A percentile compares a stretch with the other conserved stretches of the same genome.
These are phyloP conservation scores for Talaromyces sp. DNA, from an alignment of 2,329 filamentous ascomycete species.

Conservation along the genomic window DNA sequence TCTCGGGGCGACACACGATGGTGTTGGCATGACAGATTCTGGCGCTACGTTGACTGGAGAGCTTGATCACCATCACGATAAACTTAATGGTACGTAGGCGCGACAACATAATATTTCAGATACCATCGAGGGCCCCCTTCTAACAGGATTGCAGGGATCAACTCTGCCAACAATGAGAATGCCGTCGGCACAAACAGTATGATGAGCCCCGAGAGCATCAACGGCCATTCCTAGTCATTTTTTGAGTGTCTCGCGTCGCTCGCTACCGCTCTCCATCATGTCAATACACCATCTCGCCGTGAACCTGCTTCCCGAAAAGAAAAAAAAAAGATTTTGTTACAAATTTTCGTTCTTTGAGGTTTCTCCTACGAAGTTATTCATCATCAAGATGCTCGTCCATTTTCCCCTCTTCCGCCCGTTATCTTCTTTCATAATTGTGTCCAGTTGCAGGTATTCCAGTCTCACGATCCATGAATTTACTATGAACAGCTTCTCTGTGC, in stretches of 20 bases:
- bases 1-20: conserved; percentile 17
- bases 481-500: conserved; percentile 16
- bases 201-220: conserved; percentile 81
- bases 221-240: conserved; percentile 36
- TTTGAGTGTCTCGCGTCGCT: conserved; percentile 10
- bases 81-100: conserved; percentile 35
- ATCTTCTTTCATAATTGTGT: neutral
- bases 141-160: conserved; percentile 46
- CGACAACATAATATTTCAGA: conserved; percentile 43
- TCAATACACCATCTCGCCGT: neutral
- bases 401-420: neutral
- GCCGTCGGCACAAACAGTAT: conserved; percentile 56
- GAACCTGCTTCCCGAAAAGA: neutral
- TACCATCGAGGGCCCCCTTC: conserved; percentile 51
- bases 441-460: neutral
- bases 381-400: neutral
- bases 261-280: conserved; percentile 13
- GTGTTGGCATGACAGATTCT: conserved; percentile 13
- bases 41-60: conserved; percentile 12
- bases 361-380: neutral
- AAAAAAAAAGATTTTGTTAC: neutral
- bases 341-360: neutral
- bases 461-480: conserved; percentile 16
- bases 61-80: conserved; percentile 21
- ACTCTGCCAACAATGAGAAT: conserved; percentile 44